Conservation (phyloP, 306 rosid species). For the Biancaea sappan region DNA sequence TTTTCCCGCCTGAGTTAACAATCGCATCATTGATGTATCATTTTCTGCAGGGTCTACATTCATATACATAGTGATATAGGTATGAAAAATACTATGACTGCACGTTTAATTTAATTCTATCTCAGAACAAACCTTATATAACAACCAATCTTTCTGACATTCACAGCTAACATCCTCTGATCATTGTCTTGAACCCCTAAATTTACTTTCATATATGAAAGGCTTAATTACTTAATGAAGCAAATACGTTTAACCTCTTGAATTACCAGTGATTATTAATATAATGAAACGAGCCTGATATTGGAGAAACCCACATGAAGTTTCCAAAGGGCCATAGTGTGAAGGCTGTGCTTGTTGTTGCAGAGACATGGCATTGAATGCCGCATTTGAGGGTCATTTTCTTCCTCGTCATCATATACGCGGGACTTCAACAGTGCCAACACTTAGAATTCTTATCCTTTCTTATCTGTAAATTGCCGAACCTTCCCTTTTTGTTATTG, state of each 20-base stretch:
- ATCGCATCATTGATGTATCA: not conserved
- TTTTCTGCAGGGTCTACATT: not conserved
- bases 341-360: constrained; percentile 15
- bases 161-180: not conserved
- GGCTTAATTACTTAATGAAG: not conserved
- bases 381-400: constrained; percentile 1
- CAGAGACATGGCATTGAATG: constrained; percentile 25
- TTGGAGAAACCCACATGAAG: not conserved
- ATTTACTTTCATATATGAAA: no score
- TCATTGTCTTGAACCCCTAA: not conserved
- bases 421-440: not conserved
- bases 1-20: not conserved
- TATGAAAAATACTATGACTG: not conserved
- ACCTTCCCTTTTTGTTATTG: not conserved
- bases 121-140: no score
- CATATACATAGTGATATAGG: no score
- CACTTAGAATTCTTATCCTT: constrained; percentile 3
- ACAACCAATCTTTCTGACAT: no score
- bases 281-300: not conserved
- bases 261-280: not conserved
- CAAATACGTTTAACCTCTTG: not conserved
- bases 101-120: not conserved
- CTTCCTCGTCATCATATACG: constrained; percentile 6
- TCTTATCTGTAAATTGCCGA: not conserved
- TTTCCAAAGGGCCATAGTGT: not conserved